Base-by-base conservation (phyloP, 176 grass and related monocot species). In the Bolboschoenus planiculmis region DNA sequence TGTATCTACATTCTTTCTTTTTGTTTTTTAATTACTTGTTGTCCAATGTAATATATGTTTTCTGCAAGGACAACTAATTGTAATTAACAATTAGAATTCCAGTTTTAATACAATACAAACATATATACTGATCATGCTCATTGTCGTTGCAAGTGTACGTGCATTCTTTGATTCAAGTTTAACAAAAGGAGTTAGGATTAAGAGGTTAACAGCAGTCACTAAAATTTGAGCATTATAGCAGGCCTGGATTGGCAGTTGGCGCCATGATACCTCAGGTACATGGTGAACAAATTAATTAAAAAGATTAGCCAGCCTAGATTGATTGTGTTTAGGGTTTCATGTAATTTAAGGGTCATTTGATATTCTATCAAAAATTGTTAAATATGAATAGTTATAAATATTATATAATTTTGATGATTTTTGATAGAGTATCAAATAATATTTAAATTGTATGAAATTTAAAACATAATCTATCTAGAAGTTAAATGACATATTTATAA, bases 41-140 rank as follows among this genome's bases (percentile, higher is more conserved):
- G 72, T 53, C 26, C 72, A 47, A 74, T 44, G 27, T 39, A 26
- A 73, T 47, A 68, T 73, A 43, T n/a, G 34, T 73, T 34, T 73
- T 72, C 47, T 47, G 37, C 42, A 73, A 73, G 68, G 68, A 76
- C 72, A 76, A 51, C 72, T 76, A 30, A 76, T 76, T 76, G 40
- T 74, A 74, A 21, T 74, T 29, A 6, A 14, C 21, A 46, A 74
- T 74, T 74, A 74, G 68, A 76, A 50, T 76, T 76, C 42, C 72
- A 51, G 5, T 76, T 76, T 39, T 24, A 43, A 76, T 76, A 43
- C 13, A 76, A 21, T 21, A 70, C 11, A 31, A 31, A 50, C 14
- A 9, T 16, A 76, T 0, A 76, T 18, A 31, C 40, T 18, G 11
- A 51, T 51, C 42, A 31, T 46, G 7, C n/a, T 72, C 16, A 18